Evolutionary conservation across 169 alveolate species (phyloP).

Genomic region (Plasmodium malariae): DNA sequence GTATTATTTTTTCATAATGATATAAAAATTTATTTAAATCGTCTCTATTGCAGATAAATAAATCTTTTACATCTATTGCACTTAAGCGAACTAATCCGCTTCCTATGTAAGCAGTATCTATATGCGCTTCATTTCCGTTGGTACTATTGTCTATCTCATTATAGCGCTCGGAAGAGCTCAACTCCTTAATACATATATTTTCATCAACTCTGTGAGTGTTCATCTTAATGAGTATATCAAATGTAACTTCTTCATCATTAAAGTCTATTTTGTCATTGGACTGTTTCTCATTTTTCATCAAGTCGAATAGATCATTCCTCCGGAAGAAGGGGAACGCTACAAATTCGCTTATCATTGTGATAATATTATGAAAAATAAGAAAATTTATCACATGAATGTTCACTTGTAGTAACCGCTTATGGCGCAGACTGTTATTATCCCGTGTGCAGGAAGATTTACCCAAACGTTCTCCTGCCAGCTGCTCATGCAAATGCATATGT

Average conservation of each 20-base stretch:
- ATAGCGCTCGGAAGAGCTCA: no score
- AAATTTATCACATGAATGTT: neutral
- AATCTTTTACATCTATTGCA: neutral
- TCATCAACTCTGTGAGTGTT: no score
- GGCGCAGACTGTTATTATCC: neutral
- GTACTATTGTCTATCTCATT: no score
- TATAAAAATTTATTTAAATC: slow-evolving; percentile 22
- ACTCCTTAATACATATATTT: no score
- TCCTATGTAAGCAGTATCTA: neutral
- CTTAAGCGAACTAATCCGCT: neutral
- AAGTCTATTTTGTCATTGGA: neutral
- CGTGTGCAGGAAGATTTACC: no score
- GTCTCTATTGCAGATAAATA: slow-evolving; percentile 1
- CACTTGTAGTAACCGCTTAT: neutral
- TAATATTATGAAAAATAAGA: neutral
- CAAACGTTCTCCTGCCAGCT: no score
- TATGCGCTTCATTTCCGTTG: no score
- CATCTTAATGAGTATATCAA: neutral
- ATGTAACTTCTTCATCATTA: neutral
- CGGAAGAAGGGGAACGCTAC: neutral
- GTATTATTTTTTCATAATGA: slow-evolving; percentile 11
- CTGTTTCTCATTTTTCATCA: neutral
- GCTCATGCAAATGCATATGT: no score
- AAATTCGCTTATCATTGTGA: neutral
- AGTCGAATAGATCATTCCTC: neutral